These are phyloP conservation scores for Fusarium tanahbumbuense DNA, from an alignment of 2,329 filamentous ascomycete species.

Conservation along the genomic window DNA sequence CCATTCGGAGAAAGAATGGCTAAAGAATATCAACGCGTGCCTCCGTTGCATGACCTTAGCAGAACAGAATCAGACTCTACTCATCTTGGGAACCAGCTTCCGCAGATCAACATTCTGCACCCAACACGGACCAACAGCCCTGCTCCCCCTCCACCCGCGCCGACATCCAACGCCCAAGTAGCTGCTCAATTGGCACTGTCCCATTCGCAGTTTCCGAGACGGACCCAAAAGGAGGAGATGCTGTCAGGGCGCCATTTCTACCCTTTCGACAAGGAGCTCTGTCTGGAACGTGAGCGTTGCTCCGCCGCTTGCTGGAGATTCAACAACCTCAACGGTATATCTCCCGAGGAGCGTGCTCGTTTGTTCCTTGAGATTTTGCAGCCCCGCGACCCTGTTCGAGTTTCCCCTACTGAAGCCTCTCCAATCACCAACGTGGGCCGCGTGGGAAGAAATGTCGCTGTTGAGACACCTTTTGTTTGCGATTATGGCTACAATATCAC, in stretches of 20 bases:
- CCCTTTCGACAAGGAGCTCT: conserved; percentile 80
- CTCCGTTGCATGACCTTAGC: conserved; percentile 69
- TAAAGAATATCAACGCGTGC: conserved; percentile 71
- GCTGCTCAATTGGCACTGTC: conserved; percentile 70
- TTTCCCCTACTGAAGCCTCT: conserved; percentile 66
- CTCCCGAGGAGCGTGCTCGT: conserved; percentile 73
- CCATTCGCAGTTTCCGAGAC: conserved; percentile 63
- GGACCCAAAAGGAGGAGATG: conserved; percentile 92
- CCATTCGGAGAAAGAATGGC: conserved; percentile 62
- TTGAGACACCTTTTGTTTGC: conserved; percentile 90
- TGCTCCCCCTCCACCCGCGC: conserved; percentile 53
- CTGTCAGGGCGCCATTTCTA: conserved; percentile 81
- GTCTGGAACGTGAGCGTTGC: conserved; percentile 87
- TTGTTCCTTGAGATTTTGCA: conserved; percentile 79
- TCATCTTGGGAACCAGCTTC: conserved; percentile 63
- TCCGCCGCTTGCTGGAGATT: conserved; percentile 84
- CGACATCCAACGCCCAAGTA: conserved; percentile 61
- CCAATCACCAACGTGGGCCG: conserved; percentile 67
- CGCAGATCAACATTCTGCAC: conserved; percentile 68
- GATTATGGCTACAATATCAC: conserved; percentile 96
- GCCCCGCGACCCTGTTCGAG: conserved; percentile 66
- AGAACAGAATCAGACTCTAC: conserved; percentile 67
- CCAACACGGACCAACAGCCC: conserved; percentile 63
- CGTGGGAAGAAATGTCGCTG: conserved; percentile 79
- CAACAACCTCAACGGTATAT: conserved; percentile 80